phyloP scores from a whole-genome alignment of 805 yeast genomes.

The Candida glaebosa region DNA sequence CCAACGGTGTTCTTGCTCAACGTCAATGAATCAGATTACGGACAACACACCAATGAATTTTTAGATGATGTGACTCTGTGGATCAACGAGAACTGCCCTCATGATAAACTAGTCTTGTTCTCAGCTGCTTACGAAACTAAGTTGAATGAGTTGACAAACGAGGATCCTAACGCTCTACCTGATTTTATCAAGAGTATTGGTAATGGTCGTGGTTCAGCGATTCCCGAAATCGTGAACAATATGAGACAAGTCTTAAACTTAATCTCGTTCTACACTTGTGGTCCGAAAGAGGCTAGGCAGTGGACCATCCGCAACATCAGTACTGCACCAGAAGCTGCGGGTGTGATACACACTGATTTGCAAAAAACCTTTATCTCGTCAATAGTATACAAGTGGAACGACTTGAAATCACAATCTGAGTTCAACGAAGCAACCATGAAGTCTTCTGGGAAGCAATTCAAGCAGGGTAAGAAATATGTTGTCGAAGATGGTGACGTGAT shows the following conservation, averaged over 20 bases:
- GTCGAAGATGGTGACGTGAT: conserved; percentile 85
- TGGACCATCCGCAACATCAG: conserved; percentile 81
- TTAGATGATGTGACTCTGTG: conserved; percentile 53
- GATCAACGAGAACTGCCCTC: conserved; percentile 66
- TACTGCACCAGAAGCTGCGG: conserved; percentile 87
- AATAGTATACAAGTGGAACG: conserved; percentile 65
- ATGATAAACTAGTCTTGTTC: conserved; percentile 36
- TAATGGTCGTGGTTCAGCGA: conserved; percentile 35
- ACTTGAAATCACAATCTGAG: conserved; percentile 32
- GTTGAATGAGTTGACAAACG: conserved; percentile 25
- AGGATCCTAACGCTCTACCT: conserved; percentile 11
- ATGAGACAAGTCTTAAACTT: conserved; percentile 69
- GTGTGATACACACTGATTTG: conserved; percentile 81
- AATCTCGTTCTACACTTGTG: conserved; percentile 85
- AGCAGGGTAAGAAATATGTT: conserved; percentile 72
- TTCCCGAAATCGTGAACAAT: conserved; percentile 59
- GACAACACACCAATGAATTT: conserved; percentile 50
- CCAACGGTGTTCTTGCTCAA: conserved; percentile 81
- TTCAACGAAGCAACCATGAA: conserved; percentile 52
- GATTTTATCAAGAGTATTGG: conserved; percentile 26
- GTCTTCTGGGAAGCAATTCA: conserved; percentile 55
- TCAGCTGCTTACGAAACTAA: conserved; percentile 50
- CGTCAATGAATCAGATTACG: conserved; percentile 67
- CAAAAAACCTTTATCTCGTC: conserved; percentile 80
- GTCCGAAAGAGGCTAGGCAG: conserved; percentile 78